A percentile compares a stretch with the other conserved stretches of the same genome.
Conservation (phyloP, 257 asterid genomes). For the Handroanthus guayacan region DNA sequence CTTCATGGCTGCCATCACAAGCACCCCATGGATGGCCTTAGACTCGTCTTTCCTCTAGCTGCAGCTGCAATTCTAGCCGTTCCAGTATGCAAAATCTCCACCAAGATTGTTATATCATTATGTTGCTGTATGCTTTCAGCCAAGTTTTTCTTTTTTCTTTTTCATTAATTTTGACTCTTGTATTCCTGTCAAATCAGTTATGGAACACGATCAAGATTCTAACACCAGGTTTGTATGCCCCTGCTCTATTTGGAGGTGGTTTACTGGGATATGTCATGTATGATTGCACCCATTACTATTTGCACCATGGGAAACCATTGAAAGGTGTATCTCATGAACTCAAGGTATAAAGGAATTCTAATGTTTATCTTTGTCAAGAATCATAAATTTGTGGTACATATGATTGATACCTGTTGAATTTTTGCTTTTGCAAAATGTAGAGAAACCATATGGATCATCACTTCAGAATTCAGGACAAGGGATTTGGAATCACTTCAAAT, state of each 20-base stretch:
- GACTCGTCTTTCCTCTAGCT: constrained; percentile 67
- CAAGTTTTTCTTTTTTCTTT: neutral
- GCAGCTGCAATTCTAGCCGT: constrained; percentile 51
- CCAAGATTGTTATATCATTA: neutral
- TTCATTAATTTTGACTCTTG: neutral
- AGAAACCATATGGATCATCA: constrained; percentile 88
- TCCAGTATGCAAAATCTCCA: constrained; percentile 39
- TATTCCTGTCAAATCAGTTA: constrained; percentile 49
- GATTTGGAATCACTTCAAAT: constrained; percentile 80
- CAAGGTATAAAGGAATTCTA: constrained; percentile 51
- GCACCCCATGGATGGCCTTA: constrained; percentile 70
- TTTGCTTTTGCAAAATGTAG: constrained; percentile 37
- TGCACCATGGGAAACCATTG: constrained; percentile 78
- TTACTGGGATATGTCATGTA: constrained; percentile 79
- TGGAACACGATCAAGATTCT: constrained; percentile 61
- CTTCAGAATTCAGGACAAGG: constrained; percentile 69
- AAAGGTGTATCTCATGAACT: constrained; percentile 58
- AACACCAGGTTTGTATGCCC: constrained; percentile 49
- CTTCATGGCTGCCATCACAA: constrained; percentile 76
- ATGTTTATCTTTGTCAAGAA: neutral
- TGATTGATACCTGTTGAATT: neutral
- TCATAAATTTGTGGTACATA: neutral
- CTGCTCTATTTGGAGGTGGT: constrained; percentile 68
- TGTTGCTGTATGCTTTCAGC: neutral
- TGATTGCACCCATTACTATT: constrained; percentile 83